Evolutionary conservation across 306 rosid genomes (phyloP).

Genomic region (Ormosia semicastrata): DNA sequence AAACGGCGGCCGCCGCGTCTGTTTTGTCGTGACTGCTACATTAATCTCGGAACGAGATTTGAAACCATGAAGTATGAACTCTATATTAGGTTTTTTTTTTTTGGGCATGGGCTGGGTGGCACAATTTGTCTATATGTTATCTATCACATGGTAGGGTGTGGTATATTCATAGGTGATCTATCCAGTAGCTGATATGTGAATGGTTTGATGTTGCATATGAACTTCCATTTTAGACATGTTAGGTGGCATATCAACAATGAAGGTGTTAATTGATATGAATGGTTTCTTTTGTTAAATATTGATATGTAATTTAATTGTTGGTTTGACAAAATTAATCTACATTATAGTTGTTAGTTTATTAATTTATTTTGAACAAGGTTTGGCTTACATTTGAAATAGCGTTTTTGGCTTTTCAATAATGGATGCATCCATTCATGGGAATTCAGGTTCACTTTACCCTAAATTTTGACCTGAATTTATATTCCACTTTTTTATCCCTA

Average conservation of each 20-base stretch:
- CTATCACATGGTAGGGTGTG: not conserved
- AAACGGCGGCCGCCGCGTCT: too few species aligned
- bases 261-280: not conserved
- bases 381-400: not conserved
- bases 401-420: not conserved
- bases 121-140: not conserved
- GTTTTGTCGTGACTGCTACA: too few species aligned
- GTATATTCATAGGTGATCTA: not conserved
- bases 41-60: too few species aligned
- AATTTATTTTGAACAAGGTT: not conserved
- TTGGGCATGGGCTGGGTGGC: not conserved
- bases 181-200: slow-evolving; percentile 5
- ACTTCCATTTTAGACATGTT: not conserved
- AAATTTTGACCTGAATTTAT: not conserved
- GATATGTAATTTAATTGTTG: not conserved
- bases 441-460: not conserved
- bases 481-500: not conserved
- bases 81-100: not conserved
- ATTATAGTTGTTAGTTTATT: not conserved
- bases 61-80: not conserved
- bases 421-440: not conserved
- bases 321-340: not conserved
- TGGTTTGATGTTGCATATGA: not conserved
- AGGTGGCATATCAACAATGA: not conserved
- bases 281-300: not conserved